phyloP scores from a whole-genome alignment of 331 rosid species.

The Pyracantha coccinea region DNA sequence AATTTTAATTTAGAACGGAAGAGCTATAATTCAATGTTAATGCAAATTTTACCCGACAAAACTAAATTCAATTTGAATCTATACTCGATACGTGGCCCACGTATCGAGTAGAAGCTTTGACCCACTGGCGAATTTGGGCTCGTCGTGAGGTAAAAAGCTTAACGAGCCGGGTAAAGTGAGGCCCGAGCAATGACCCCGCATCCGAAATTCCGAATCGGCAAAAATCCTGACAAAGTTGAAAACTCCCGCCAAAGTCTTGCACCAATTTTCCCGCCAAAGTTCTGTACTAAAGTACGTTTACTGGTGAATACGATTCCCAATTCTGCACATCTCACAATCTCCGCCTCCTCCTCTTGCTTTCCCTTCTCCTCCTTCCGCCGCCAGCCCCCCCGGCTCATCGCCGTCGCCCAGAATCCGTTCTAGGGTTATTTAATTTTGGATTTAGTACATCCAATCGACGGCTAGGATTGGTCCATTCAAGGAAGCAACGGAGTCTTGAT shows the following conservation, averaged over 20 bases:
- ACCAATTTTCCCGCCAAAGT: conserved; percentile 14
- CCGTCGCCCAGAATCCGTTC: no score
- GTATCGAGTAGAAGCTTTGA: neutral
- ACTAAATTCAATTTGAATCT: fast-evolving
- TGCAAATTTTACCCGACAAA: no score
- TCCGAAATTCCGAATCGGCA: neutral
- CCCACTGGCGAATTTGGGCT: neutral
- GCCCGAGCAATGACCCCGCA: neutral
- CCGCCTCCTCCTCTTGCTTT: neutral
- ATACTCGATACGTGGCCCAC: no score
- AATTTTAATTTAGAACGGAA: no score
- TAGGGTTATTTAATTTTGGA: no score
- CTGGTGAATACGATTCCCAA: neutral
- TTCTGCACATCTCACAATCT: neutral
- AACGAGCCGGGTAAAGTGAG: neutral
- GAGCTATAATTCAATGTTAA: no score
- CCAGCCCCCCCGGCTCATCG: neutral
- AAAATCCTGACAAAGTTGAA: neutral
- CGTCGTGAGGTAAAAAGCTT: fast-evolving
- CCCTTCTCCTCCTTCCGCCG: neutral
- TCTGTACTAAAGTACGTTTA: neutral
- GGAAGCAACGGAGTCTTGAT: neutral
- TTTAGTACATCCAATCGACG: neutral
- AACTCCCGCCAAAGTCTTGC: conserved; percentile 25
- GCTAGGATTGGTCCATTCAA: neutral